These are phyloP conservation scores for Endothia cerciana DNA, from an alignment of 2,329 filamentous ascomycete species.

Conservation along the genomic window DNA sequence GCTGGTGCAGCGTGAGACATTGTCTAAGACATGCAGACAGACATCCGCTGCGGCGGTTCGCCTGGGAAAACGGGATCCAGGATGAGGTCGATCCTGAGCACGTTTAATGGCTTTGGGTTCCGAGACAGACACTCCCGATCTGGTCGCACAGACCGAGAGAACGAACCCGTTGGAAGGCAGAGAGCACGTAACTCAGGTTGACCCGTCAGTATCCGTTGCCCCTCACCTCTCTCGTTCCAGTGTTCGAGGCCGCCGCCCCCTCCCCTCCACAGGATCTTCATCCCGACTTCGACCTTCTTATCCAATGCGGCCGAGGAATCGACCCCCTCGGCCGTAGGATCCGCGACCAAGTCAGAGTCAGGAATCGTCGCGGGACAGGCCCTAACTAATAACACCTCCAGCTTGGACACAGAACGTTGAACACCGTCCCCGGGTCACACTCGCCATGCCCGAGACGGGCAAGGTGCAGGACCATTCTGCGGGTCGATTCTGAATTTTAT, in stretches of 20 bases:
- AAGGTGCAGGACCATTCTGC: constrained; percentile 12
- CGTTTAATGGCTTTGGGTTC: constrained; percentile 13
- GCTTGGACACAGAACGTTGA: not conserved
- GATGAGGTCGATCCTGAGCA: not conserved
- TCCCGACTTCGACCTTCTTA: not conserved
- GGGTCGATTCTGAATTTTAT: constrained; percentile 30
- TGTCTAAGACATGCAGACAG: constrained; percentile 39
- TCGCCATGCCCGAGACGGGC: constrained; percentile 21
- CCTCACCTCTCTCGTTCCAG: too few relatives aligned
- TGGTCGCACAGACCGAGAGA: not conserved
- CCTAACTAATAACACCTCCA: not conserved
- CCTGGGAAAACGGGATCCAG: too few relatives aligned
- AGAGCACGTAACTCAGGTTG: too few relatives aligned
- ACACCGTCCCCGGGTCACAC: constrained; percentile 9
- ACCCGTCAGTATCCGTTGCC: constrained; percentile 20
- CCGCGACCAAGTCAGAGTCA: not conserved
- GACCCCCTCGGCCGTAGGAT: not conserved
- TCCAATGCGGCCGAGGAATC: constrained; percentile 15
- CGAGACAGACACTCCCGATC: not conserved
- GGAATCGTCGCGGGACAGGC: constrained; percentile 1
- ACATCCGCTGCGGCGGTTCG: constrained; percentile 18
- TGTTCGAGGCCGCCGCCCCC: too few relatives aligned
- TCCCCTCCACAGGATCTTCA: constrained; percentile 4
- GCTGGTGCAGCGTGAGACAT: constrained; percentile 43
- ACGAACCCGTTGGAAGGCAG: too few relatives aligned